Evolutionary conservation across 2,329 filamentous ascomycete genomes (phyloP).

Genomic region (Paramyrothecium sp.): DNA sequence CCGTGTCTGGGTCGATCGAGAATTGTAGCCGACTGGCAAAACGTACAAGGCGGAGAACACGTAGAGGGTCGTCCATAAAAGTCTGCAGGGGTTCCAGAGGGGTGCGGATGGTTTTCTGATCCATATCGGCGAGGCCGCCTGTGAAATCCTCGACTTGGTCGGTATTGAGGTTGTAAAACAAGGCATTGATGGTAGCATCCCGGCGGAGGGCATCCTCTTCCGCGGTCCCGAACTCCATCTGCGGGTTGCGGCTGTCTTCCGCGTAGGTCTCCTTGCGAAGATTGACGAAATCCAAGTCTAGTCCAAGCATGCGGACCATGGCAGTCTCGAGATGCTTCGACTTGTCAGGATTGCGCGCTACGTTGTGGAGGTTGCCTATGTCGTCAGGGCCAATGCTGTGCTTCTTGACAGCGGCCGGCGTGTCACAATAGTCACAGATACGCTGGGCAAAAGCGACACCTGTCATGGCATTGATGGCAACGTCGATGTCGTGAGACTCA

Average conservation of each 20-base stretch:
- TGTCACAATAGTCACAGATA: conserved; percentile 66
- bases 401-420: conserved; percentile 56
- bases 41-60: conserved; percentile 81
- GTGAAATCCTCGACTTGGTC: conserved; percentile 83
- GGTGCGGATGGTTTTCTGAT: conserved; percentile 71
- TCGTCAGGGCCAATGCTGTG: conserved; percentile 58
- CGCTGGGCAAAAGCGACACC: conserved; percentile 71
- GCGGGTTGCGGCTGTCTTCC: conserved; percentile 84
- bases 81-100: conserved; percentile 87
- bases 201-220: conserved; percentile 85
- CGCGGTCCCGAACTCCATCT: conserved; percentile 91
- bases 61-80: conserved; percentile 89
- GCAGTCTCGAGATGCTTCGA: conserved; percentile 95
- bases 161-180: conserved; percentile 92
- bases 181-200: conserved; percentile 91
- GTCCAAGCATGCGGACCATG: conserved; percentile 78
- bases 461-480: conserved; percentile 83
- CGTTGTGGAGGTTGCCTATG: conserved; percentile 79
- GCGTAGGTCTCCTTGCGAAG: conserved; percentile 87
- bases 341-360: conserved; percentile 90
- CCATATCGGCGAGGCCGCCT: conserved; percentile 73
- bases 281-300: conserved; percentile 94
- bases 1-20: conserved; percentile 67
- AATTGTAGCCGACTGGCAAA: conserved; percentile 87
- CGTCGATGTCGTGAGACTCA: conserved; percentile 78